Base-by-base conservation (phyloP, 2,329 filamentous ascomycete genomes). In the Cladophialophora psammophila region DNA sequence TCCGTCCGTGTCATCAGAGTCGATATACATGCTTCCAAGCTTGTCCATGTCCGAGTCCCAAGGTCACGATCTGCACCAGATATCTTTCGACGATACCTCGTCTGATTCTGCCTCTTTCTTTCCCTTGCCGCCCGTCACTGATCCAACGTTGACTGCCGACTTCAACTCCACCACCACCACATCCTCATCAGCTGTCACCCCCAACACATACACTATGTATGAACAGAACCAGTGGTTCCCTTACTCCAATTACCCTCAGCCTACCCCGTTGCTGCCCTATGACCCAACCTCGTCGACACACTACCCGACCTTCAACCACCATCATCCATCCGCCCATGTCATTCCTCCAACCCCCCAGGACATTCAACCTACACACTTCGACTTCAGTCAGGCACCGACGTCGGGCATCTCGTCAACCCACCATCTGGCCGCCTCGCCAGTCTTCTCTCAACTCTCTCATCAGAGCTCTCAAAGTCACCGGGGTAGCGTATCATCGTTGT, bases 301-400 rank as follows among this genome's bases (percentile, higher is more conserved):
- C n/a, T 69, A 57, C 42, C 52, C 58, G 32, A 50, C 55, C 26
- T 67, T 61, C 26, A 60, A 55, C 35, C 63, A 26, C 38, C 48
- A 63, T 13, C 70, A 63, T 45, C 53, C 67, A 4, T 56, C 66
- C 12, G 63, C 69, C 35, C 72, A 68, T 54, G 62, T 72, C 26
- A 71, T 72, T 52, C 72, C 72, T 31, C 72, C 72, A 26, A 69
- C 68, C 5, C 72, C 72, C 48, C 70, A 70, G 60, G 72, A 68
- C 52, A 60, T 72, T 10, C 62, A 66, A n/a, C 58, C 60, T 5
- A 55, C 62, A 34, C 59, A 68, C 20, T 72, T 73, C 60, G 66
- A 73, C 56, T 70, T 73, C 64, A 68, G 68, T 60, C 53, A 67
- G 7, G 36, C 59, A 7, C 68, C 68, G 42, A 63, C 60, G 5